Base-by-base conservation (phyloP, 768 basidiomycete species). In the button mushroom (Agaricus bisporus) region DNA sequence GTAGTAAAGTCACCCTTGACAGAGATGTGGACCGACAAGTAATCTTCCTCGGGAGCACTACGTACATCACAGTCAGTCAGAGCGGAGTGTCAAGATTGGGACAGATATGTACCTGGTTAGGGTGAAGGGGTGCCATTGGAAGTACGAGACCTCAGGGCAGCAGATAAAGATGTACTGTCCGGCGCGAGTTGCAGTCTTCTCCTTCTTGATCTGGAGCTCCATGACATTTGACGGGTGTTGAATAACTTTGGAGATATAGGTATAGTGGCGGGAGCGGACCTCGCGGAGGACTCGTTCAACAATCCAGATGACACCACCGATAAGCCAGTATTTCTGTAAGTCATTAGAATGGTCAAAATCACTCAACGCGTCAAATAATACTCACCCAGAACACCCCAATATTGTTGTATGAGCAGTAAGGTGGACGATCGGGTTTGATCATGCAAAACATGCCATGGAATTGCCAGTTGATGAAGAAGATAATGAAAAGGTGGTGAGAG, bases 81-180 rank as follows among this genome's bases (percentile, higher is more conserved):
- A n/a, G 37, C 28, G 1, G n/a, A 35, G 32, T 35, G n/a, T 42
- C 12, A 54, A 36, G 45, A 47, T 37, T 29, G 53, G 45, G n/a
- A 48, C 11, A 20, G 0, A 5, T 11, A 67, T 70, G 17, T 49
- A 83, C 85, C 85, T 87, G 32, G 92, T 95, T 56, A 97, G 80
- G 14, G 94, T 95, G 78, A 97, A 97, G 8, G 94, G 93, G 64
- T 98, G 95, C 89, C 93, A 98, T 66, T 97, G 92, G 77, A 88
- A 95, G 73, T 92, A 95, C 17, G 88, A 91, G 43, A 98, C 75
- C 68, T 92, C 89, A 8, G 94, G 95, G 71, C 91, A 93, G 59
- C 76, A 85, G 46, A 97, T 68, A 76, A 95, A 94, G 66, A 98
- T 90, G 69, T 97, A 98, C 67, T 95, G 91, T 17, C 93, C 93